phyloP scores from a whole-genome alignment of 1,139 yeast genomes.

The Arxiozyma heterogenica region DNA sequence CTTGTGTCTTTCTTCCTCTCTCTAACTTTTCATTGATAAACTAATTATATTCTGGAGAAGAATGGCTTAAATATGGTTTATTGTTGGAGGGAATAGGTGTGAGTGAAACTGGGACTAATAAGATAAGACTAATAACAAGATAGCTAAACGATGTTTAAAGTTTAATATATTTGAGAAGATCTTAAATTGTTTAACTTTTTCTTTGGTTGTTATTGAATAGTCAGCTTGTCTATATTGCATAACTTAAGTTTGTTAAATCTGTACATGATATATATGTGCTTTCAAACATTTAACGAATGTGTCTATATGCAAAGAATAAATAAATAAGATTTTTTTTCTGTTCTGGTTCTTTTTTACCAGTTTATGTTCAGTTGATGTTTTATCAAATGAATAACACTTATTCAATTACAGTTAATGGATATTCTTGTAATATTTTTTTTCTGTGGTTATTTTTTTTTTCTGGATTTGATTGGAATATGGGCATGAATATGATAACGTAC shows the following conservation, averaged over 20 bases:
- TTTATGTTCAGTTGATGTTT: not conserved
- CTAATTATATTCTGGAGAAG: too few species aligned
- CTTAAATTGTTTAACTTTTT: not conserved
- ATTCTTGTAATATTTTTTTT: not conserved
- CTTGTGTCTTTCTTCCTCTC: too few species aligned
- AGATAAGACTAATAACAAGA: not conserved
- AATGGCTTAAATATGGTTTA: not conserved
- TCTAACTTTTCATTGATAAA: too few species aligned
- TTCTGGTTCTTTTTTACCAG: not conserved
- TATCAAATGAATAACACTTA: not conserved
- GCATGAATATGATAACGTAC: not conserved
- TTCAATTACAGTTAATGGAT: not conserved
- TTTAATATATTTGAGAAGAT: not conserved
- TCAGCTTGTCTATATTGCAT: slow-evolving; percentile 23
- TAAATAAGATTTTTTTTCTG: not conserved
- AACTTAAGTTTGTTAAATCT: slow-evolving; percentile 35
- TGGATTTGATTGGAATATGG: not conserved
- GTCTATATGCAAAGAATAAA: slow-evolving; percentile 37
- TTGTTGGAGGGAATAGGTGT: not conserved
- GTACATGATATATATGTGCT: not conserved
- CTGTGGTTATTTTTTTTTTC: not conserved
- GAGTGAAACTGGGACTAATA: not conserved
- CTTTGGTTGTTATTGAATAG: too few species aligned
- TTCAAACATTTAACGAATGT: slow-evolving; percentile 32
- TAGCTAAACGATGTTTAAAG: not conserved